Evolutionary conservation across 257 asterid genomes (phyloP), one percentile per base, ranked within the genome.

Genomic region (Solanum virginianum): DNA sequence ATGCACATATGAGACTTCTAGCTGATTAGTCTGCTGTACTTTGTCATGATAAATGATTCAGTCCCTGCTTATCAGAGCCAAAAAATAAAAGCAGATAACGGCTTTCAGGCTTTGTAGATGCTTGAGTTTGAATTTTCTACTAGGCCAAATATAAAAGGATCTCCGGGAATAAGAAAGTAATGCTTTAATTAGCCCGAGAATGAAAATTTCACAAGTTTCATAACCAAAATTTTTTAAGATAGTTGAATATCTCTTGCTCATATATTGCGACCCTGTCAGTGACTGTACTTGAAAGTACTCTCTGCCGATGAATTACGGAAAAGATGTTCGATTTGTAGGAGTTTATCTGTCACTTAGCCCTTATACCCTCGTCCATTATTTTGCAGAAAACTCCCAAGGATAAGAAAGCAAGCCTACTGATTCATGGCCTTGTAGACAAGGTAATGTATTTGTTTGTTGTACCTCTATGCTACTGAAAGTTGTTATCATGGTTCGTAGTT

Each of bases 311-410:
- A 49, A 15, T 59, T 24, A 24, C 26, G 63, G 26, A 16, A 51
- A 77, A 53, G 22, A 26, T 49, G n/a, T 56, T 51, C 16, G 59
- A n/a, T 60, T 62, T 41, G 20, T n/a, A 43, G 57, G 15, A 62
- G 75, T 20, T 82, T 77, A 59, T 62, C 41, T 82, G 26, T 39
- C 22, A n/a, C 57, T 6, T 59, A 29, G n/a, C 22, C 84, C 82
- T 83, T 45, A 47, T 74, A 49, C 59, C 62, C 47, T 55, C 26
- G n/a, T 16, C 54, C 56, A 32, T 85, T 51, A 81, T 84, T 83
- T 84, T 89, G 43, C 94, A 95, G 99, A 90, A 93, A 92, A 95
- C 99, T 60, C 99, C 99, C n/a, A 94, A 95, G 91, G 99, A 95
- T 92, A 94, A 94, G 95, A 94, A 94, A 89, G 98, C 99, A 62